Conservation (phyloP, 331 rosid species). For the Quercus lobata region DNA sequence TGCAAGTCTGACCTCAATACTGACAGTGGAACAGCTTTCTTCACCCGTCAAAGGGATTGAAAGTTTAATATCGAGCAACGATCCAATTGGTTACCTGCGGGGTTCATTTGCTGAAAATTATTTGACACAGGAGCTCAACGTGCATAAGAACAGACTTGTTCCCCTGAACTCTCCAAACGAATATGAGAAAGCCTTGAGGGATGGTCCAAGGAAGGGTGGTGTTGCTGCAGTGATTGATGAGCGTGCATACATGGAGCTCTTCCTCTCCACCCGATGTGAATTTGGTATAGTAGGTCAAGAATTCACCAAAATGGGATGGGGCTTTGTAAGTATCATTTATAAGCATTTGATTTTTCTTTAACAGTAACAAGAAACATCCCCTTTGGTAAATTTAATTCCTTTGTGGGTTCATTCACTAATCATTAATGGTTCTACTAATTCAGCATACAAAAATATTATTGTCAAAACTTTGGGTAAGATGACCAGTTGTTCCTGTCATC, state of each 20-base stretch:
- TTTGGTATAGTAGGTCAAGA: constrained; percentile 68
- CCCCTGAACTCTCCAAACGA: constrained; percentile 43
- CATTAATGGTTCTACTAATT: too few species aligned
- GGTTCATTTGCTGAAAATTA: constrained; percentile 55
- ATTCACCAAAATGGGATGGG: constrained; percentile 86
- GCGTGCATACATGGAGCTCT: constrained; percentile 64
- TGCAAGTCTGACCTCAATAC: constrained; percentile 68
- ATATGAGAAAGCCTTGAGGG: constrained; percentile 47
- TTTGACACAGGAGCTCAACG: constrained; percentile 53
- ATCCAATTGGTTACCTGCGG: constrained; percentile 45
- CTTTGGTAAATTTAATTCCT: too few species aligned
- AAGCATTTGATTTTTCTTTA: not conserved
- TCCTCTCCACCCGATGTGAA: constrained; percentile 56
- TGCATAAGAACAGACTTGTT: constrained; percentile 51
- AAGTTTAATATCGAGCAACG: constrained; percentile 42
- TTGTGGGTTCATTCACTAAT: too few species aligned
- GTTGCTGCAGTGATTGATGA: constrained; percentile 61
- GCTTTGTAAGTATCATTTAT: constrained; percentile 49
- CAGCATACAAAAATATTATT: too few species aligned
- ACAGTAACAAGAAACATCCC: not conserved
- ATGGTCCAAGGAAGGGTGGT: constrained; percentile 51
- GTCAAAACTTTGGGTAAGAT: too few species aligned
- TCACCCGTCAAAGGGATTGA: constrained; percentile 69
- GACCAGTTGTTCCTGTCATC: too few species aligned
- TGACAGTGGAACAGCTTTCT: constrained; percentile 68